Base-by-base conservation (phyloP, 2,329 filamentous ascomycete species). In the Escovopsis sp. region DNA sequence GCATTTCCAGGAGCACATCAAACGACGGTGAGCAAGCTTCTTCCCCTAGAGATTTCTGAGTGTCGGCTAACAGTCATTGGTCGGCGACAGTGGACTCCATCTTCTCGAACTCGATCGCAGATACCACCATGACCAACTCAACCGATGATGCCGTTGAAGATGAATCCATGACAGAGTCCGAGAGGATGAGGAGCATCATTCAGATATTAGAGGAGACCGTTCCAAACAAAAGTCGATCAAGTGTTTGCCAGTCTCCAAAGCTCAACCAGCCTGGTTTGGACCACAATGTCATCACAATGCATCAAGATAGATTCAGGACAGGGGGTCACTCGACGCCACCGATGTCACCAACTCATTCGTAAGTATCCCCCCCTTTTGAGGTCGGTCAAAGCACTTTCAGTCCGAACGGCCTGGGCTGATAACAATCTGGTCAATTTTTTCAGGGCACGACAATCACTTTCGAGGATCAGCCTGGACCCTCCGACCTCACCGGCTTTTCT, bases 311-410 rank as follows among this genome's bases (percentile, higher is more conserved):
- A 5, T n/a, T 27, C 31, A 34, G 27, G 11, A 34, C 39, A n/a
- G 9, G 34, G n/a, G 51, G 53, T 15, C 55, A 53, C 2, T 48
- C 49, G 8, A 53, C 56, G 14, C 53, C 57, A 32, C 51, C 54
- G 12, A 53, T 55, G 13, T 49, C 57, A 6, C 54, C 56, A 5
- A 51, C 53, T 10, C 49, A 48, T 39, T 44, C 37, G 61, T 62
- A 51, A 50, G 56, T 35, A 31, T 29, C 30, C 6, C 16, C 55
- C 34, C 27, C 16, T 16, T 6, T 16, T 13, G 4, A 10, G n/a
- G 20, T 14, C 8, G 25, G 30, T 27, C 15, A 14, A 36, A 8
- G 15, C 6, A 14, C 5, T 36, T 1, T 6, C 20, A 20, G 20
- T 20, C 20, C 20, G 6, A 20, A 20, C 20, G 20, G 20, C 20